Conservation (phyloP, 2,329 filamentous ascomycete species). For the Cryphonectria parasitica region DNA sequence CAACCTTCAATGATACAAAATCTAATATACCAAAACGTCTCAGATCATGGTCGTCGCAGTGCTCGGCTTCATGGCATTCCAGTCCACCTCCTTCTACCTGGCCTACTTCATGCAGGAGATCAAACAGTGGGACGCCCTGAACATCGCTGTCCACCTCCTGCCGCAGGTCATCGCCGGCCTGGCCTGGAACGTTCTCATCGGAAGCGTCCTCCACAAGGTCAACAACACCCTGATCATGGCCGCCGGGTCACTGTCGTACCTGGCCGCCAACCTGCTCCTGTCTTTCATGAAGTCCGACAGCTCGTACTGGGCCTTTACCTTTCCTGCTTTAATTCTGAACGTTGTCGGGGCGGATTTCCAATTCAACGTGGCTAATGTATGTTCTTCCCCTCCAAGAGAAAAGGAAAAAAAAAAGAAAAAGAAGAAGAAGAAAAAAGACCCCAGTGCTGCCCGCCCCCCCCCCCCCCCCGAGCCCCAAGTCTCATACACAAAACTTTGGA, state of each 20-base stretch:
- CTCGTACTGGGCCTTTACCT: slow-evolving; percentile 68
- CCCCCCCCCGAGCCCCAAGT: too few relatives aligned
- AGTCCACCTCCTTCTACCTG: slow-evolving; percentile 64
- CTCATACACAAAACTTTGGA: slow-evolving; percentile 3
- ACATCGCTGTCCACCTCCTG: slow-evolving; percentile 65
- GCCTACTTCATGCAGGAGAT: slow-evolving; percentile 68
- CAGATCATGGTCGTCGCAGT: slow-evolving; percentile 60
- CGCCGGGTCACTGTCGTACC: slow-evolving; percentile 45
- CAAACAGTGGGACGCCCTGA: slow-evolving; percentile 55
- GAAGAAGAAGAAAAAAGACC: too few relatives aligned
- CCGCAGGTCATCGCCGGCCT: slow-evolving; percentile 68
- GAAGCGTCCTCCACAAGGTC: slow-evolving; percentile 63
- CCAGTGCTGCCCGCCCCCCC: too few relatives aligned
- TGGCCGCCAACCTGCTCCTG: slow-evolving; percentile 52
- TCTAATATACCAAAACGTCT: too few relatives aligned
- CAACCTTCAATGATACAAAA: background rate
- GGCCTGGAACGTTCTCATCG: slow-evolving; percentile 65
- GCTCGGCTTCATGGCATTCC: slow-evolving; percentile 67
- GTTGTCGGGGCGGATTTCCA: slow-evolving; percentile 71
- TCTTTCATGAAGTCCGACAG: slow-evolving; percentile 58
- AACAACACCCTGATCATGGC: slow-evolving; percentile 67
- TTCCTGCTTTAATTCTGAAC: slow-evolving; percentile 62
- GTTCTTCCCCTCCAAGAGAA: slow-evolving; percentile 32
- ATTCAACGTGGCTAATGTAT: slow-evolving; percentile 70
- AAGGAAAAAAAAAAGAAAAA: too few relatives aligned